Evolutionary conservation across 1,139 yeast genomes (phyloP).

Genomic region (Yamadazyma oceani): DNA sequence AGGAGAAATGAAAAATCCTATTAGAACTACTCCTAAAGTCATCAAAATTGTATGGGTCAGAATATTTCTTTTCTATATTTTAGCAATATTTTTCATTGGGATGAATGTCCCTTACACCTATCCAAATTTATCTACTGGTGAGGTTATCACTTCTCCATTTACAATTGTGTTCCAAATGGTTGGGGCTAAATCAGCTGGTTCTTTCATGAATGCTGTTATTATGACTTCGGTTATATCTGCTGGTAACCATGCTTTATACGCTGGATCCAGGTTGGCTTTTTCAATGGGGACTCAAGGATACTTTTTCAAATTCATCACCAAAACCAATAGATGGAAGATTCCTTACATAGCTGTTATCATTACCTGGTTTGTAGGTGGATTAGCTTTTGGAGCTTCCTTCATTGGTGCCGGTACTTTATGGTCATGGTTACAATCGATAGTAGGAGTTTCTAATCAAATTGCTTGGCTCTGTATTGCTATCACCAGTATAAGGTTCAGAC

Average conservation of each 20-base stretch:
- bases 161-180: slow-evolving; percentile 60
- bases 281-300: slow-evolving; percentile 43
- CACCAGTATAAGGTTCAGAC: slow-evolving; percentile 40
- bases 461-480: slow-evolving; percentile 46
- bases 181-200: slow-evolving; percentile 45
- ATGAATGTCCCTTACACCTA: slow-evolving; percentile 45
- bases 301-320: slow-evolving; percentile 36
- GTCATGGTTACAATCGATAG: slow-evolving; percentile 46
- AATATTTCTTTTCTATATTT: slow-evolving; percentile 38
- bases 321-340: slow-evolving; percentile 33
- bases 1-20: slow-evolving; percentile 64
- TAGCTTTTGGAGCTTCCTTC: slow-evolving; percentile 45
- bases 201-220: slow-evolving; percentile 47
- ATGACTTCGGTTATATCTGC: slow-evolving; percentile 47
- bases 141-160: slow-evolving; percentile 60
- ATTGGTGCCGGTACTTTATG: slow-evolving; percentile 45
- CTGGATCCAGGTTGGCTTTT: slow-evolving; percentile 44
- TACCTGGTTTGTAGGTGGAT: slow-evolving; percentile 44
- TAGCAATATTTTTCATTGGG: slow-evolving; percentile 46
- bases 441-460: slow-evolving; percentile 44
- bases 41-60: slow-evolving; percentile 60
- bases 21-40: slow-evolving; percentile 55
- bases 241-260: slow-evolving; percentile 45
- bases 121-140: slow-evolving; percentile 38
- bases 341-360: slow-evolving; percentile 43